Evolutionary conservation across 140 eudicot genomes (phyloP), one percentile per base, ranked within the genome.

Genomic region (Erigeron philadelphicus): DNA sequence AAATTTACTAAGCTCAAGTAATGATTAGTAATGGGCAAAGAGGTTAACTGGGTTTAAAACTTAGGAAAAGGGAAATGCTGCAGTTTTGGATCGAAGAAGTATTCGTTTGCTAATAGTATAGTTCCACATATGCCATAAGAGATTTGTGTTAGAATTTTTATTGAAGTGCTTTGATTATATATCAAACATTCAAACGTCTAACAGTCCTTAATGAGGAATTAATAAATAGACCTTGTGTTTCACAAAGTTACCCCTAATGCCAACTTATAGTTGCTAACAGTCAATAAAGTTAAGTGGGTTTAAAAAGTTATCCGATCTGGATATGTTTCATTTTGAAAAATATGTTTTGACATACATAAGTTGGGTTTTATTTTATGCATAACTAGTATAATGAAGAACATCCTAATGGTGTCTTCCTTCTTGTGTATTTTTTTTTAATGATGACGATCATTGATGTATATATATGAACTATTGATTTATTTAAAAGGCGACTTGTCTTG

Each of bases 341-440:
- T 31, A 31, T 31, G 38, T 31, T 31, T 70, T 43, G 56, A 11
- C 25, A 40, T 58, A 43, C 46, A 15, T 71, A 49, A 31, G 50
- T 47, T 23, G 61, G 68, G 25, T 46, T 71, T 15, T 9, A 18
- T 21, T 16, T 61, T 61, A 19, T 59, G 61, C 61, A 47, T 48
- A 61, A 12, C 9, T 38, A 63, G 38, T 48, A 53, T 2, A 50
- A 56, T 21, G 61, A 66, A 58, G 43, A 47, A 44, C 49, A 56
- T 55, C 50, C 16, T 53, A 62, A 31, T 61, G 49, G 66, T 21
- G 1, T 21, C 25, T 21, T 21, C 5, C 25, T 38, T 61, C 2
- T 17, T 19, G 62, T 56, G 40, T 7, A 6, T 56, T 8, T 0
- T 56, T 55, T 7, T 19, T 56, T 2, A 8, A 19, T 25, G n/a